A percentile compares a stretch with the other conserved stretches of the same genome.
These are phyloP conservation scores for Pseudogymnoascus sp. DNA, from an alignment of 2,329 filamentous ascomycete species.

Conservation along the genomic window DNA sequence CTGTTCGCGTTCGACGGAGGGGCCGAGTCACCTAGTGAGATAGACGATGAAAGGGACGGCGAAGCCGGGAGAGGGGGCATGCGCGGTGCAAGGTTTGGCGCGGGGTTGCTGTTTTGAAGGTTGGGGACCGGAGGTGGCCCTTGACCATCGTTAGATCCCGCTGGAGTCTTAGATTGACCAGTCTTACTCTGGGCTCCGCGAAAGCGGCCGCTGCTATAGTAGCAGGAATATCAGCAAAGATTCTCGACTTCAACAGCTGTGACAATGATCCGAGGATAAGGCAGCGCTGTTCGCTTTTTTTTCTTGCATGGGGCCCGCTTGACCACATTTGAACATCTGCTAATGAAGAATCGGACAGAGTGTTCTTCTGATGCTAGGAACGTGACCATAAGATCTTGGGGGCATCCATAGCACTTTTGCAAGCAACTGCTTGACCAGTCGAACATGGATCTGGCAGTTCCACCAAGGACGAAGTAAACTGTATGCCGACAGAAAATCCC, in stretches of 20 bases:
- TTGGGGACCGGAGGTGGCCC: conserved; percentile 38
- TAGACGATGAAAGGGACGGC: conserved; percentile 56
- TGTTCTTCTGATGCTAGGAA: not conserved
- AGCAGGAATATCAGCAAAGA: conserved; percentile 20
- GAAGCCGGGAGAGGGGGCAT: conserved; percentile 56
- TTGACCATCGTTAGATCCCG: conserved; percentile 39
- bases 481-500: not conserved
- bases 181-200: conserved; percentile 47
- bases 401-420: not conserved
- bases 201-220: conserved; percentile 48
- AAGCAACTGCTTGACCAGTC: not conserved
- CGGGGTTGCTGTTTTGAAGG: conserved; percentile 44
- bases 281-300: not conserved
- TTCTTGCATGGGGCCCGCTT: too few relatives aligned
- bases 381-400: not conserved
- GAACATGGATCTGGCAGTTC: not conserved
- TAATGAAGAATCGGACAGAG: not conserved
- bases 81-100: conserved; percentile 46
- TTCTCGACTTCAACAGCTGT: not conserved
- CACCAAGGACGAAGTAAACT: not conserved
- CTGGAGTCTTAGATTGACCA: conserved; percentile 45
- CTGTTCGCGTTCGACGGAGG: conserved; percentile 29
- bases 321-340: not conserved
- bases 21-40: conserved; percentile 57
- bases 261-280: not conserved